Percentiles rank a stretch among this genome's conserved stretches.
These are phyloP conservation scores for Ramaria sp. DNA, from an alignment of 768 basidiomycete species.

Conservation along the genomic window DNA sequence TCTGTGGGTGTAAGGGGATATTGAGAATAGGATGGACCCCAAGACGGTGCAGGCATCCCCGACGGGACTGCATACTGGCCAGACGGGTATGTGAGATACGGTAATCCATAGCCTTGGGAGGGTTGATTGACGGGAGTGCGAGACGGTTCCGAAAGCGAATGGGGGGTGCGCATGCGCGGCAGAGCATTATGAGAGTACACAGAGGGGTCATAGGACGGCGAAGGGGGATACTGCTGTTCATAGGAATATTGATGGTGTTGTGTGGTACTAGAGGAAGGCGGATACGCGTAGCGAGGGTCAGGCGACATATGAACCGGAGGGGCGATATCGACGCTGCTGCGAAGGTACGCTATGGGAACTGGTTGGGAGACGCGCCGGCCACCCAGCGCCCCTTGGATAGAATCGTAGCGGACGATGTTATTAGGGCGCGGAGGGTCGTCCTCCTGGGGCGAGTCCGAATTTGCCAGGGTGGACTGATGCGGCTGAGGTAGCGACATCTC, in stretches of 20 bases:
- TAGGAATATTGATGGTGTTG: slow-evolving; percentile 33
- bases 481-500: no score
- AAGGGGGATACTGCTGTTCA: slow-evolving; percentile 35
- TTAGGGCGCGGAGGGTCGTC: no score
- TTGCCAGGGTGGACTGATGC: no score
- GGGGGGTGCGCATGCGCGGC: slow-evolving; percentile 15
- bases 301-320: slow-evolving; percentile 4
- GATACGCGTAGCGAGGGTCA: slow-evolving; percentile 46
- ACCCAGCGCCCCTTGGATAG: slow-evolving; percentile 6
- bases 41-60: slow-evolving; percentile 22
- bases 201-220: slow-evolving; percentile 19
- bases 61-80: slow-evolving; percentile 1
- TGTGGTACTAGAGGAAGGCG: slow-evolving; percentile 21
- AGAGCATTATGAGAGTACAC: slow-evolving; percentile 20
- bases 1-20: slow-evolving; percentile 23
- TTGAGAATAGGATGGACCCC: slow-evolving; percentile 61
- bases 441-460: no score
- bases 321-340: neutral
- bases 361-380: slow-evolving; percentile 10
- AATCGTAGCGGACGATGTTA: slow-evolving; percentile 3
- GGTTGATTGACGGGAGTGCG: slow-evolving; percentile 9
- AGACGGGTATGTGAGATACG: slow-evolving; percentile 14
- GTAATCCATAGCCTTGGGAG: neutral
- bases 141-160: slow-evolving; percentile 12
- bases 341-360: slow-evolving; percentile 29